A percentile compares a stretch with the other conserved stretches of the same genome.
Evolutionary conservation across 2,329 filamentous ascomycete species (phyloP).

Genomic region (Torrubiellomyces zombiae): DNA sequence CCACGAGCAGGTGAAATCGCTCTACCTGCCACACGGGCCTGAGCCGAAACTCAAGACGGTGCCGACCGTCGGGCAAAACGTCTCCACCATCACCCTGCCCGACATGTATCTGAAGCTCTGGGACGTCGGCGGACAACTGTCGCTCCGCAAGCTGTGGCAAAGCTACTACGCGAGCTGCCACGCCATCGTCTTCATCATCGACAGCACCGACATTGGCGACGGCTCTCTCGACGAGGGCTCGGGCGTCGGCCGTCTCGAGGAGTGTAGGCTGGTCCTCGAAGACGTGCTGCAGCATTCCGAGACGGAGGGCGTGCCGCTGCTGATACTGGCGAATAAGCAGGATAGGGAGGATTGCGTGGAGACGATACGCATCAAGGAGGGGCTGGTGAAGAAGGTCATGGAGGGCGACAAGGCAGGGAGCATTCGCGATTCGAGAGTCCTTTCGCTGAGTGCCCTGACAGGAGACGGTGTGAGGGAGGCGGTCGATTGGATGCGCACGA

Average conservation of each 20-base stretch:
- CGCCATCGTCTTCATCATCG: constrained; percentile 94
- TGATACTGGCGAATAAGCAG: constrained; percentile 95
- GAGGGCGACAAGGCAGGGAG: constrained; percentile 79
- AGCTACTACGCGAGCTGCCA: constrained; percentile 89
- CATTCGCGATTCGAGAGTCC: constrained; percentile 76
- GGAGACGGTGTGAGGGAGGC: constrained; percentile 80
- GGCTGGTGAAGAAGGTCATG: constrained; percentile 85
- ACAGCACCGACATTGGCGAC: constrained; percentile 85
- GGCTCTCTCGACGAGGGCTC: constrained; percentile 46
- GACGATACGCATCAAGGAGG: constrained; percentile 94
- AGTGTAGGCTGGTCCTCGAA: constrained; percentile 80
- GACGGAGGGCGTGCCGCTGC: constrained; percentile 75
- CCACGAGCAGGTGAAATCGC: constrained; percentile 85
- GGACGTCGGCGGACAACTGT: constrained; percentile 92
- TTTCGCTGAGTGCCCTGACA: constrained; percentile 83
- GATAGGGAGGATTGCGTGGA: constrained; percentile 95
- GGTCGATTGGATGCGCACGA: constrained; percentile 86
- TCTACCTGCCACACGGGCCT: constrained; percentile 50
- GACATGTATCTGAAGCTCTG: constrained; percentile 98
- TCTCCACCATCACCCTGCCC: constrained; percentile 74
- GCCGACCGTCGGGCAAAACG: constrained; percentile 93
- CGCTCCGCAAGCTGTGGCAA: constrained; percentile 81
- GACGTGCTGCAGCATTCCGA: constrained; percentile 77
- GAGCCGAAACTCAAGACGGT: constrained; percentile 69
- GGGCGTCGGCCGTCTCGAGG: constrained; percentile 50